phyloP scores from a whole-genome alignment of 208 protist species.

The Leishmania guyanensis region DNA sequence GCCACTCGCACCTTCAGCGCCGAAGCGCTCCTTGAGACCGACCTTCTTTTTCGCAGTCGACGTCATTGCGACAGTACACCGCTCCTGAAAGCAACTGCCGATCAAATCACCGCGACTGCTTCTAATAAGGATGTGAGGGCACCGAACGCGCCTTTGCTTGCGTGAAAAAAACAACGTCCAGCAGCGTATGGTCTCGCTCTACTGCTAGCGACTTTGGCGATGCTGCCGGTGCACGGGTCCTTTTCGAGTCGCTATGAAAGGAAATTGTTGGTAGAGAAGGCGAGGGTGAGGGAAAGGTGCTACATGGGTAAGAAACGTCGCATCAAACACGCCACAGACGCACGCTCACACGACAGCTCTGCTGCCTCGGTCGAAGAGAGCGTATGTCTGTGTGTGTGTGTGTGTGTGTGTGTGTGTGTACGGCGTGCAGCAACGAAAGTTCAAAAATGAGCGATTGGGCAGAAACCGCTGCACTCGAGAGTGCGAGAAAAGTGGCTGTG shows the following conservation, averaged over 20 bases:
- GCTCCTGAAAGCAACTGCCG: background rate
- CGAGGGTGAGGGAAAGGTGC: background rate
- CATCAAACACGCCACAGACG: background rate
- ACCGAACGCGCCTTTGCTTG: background rate
- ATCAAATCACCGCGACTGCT: background rate
- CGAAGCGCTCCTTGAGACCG: slow-evolving; percentile 16
- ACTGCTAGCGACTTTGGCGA: background rate
- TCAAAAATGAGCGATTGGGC: background rate
- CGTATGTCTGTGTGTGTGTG: background rate
- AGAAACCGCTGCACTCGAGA: background rate
- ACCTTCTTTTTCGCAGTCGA: slow-evolving; percentile 21
- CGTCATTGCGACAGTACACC: background rate
- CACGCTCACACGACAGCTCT: background rate
- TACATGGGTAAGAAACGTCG: background rate
- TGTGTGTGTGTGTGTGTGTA: background rate
- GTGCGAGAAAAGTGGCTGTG: background rate
- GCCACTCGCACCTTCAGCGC: background rate
- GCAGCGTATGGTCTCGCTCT: background rate
- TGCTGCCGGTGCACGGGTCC: background rate
- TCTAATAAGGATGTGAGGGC: background rate
- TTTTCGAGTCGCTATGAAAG: background rate
- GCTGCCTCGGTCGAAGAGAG: background rate
- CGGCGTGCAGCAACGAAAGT: background rate
- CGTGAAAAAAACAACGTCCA: background rate
- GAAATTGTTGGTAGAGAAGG: background rate